These are phyloP conservation scores for Calonectria pseudoreteaudii DNA, from an alignment of 2,329 filamentous ascomycete genomes.

Conservation along the genomic window DNA sequence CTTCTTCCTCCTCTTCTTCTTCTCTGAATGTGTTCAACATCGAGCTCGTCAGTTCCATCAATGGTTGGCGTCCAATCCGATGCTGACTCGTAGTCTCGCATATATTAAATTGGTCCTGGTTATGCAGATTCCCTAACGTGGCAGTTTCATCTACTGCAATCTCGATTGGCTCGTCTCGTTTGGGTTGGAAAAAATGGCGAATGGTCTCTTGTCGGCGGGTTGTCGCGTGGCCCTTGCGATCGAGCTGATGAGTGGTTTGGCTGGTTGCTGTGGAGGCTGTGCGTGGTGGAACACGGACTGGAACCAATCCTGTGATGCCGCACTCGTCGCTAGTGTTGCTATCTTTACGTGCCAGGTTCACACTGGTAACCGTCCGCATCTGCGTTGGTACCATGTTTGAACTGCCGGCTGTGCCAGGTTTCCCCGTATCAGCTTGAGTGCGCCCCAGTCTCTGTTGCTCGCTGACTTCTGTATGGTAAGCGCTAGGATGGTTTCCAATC, in stretches of 20 bases:
- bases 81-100: conserved; percentile 16
- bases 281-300: conserved; percentile 42
- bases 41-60: conserved; percentile 39
- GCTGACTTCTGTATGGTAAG: not conserved
- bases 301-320: conserved; percentile 29
- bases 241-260: conserved; percentile 7
- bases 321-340: conserved; percentile 48
- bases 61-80: conserved; percentile 31
- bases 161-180: conserved; percentile 40
- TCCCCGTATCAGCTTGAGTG: not conserved
- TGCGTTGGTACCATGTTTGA: conserved; percentile 19
- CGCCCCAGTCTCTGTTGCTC: not conserved
- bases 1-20: conserved; percentile 30
- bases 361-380: conserved; percentile 45
- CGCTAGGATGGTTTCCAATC: not conserved
- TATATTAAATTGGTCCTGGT: conserved; percentile 13
- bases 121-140: conserved; percentile 34
- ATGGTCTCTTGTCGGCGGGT: conserved; percentile 41
- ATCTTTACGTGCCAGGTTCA: conserved; percentile 49
- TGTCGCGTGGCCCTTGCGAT: conserved; percentile 14
- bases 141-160: conserved; percentile 52
- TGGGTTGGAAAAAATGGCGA: conserved; percentile 46
- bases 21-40: conserved; percentile 33
- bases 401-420: not conserved
- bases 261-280: conserved; percentile 12